These are phyloP conservation scores for Tricladium varicosporioides DNA, from an alignment of 2,329 filamentous ascomycete genomes.

Conservation along the genomic window DNA sequence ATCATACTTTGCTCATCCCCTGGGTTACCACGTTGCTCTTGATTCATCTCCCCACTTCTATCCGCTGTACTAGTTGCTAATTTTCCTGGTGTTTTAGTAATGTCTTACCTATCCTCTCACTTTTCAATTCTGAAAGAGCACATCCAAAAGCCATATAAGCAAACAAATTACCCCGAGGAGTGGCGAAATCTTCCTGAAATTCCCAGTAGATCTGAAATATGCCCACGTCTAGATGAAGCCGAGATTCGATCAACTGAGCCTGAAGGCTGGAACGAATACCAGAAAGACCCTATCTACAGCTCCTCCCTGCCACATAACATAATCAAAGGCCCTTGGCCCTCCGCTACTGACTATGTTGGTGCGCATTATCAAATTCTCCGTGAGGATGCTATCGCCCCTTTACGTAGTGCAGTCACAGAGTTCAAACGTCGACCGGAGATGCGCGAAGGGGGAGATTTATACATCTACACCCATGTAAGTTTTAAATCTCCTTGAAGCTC, in stretches of 20 bases:
- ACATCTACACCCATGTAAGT: slow-evolving; percentile 68
- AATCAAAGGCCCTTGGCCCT: slow-evolving; percentile 54
- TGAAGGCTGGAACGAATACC: slow-evolving; percentile 26
- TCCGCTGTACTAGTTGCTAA: too few species aligned
- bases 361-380: slow-evolving; percentile 74
- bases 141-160: slow-evolving; percentile 11
- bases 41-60: too few species aligned
- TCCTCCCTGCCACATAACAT: slow-evolving; percentile 48
- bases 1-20: too few species aligned
- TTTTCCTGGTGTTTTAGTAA: not conserved
- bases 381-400: slow-evolving; percentile 68
- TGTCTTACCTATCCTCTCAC: not conserved
- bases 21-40: too few species aligned
- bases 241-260: not conserved
- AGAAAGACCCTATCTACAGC: slow-evolving; percentile 18
- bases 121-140: slow-evolving; percentile 8
- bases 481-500: too few species aligned
- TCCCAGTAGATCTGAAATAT: slow-evolving; percentile 51
- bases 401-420: slow-evolving; percentile 63
- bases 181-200: slow-evolving; percentile 49
- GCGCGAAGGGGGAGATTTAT: slow-evolving; percentile 55
- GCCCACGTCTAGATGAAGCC: slow-evolving; percentile 21
- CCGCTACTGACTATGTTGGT: slow-evolving; percentile 64
- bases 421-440: slow-evolving; percentile 53
- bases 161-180: slow-evolving; percentile 4